Base-by-base conservation (phyloP, 805 yeast species). In the Candida nemodendra region DNA sequence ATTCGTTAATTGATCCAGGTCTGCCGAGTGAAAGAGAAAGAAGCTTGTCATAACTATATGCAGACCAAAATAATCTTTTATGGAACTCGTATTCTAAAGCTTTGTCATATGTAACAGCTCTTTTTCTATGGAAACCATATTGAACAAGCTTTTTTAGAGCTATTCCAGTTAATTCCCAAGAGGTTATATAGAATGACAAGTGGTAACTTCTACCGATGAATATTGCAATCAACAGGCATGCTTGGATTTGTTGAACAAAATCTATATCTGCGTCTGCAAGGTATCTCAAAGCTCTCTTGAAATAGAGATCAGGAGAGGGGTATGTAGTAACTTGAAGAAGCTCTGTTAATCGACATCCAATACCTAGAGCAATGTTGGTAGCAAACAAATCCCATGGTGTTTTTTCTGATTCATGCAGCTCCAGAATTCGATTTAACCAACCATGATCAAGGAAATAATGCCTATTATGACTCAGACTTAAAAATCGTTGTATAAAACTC, bases 21-120 rank as follows among this genome's bases (percentile, higher is more conserved):
- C 53, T 39, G 7, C 56, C 56, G 18, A 48, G 29, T n/a, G 56
- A 48, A 8, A 48, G 32, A 3, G 53, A 48, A 9, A 51, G 25
- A 14, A 49, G 35, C 21, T 43, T 49, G 23, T 51, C 56, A 30
- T 47, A 47, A 16, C 39, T 32, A 29, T 47, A 51, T 4, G 51
- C 48, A 2, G 56, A 49, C 56, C 56, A 51, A 25, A 51, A 50
- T 6, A 51, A 42, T 17, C 50, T 43, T 30, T 51, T 51, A 12
- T 41, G 43, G 24, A 51, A 49, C 32, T 51, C 56, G 27, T 51
- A 47, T 9, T 40, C 42, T 13, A 43, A 24, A 5, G 51, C 47
- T 16, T 27, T 36, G 18, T 47, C 51, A 13, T 42, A 39, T 1
- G 44, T 36, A 4, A 48, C 30, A 9, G 32, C 21, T 34, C 40